These are phyloP conservation scores for Coemansia sp. DNA, from an alignment of 192 early-diverging fungal species.

Conservation along the genomic window DNA sequence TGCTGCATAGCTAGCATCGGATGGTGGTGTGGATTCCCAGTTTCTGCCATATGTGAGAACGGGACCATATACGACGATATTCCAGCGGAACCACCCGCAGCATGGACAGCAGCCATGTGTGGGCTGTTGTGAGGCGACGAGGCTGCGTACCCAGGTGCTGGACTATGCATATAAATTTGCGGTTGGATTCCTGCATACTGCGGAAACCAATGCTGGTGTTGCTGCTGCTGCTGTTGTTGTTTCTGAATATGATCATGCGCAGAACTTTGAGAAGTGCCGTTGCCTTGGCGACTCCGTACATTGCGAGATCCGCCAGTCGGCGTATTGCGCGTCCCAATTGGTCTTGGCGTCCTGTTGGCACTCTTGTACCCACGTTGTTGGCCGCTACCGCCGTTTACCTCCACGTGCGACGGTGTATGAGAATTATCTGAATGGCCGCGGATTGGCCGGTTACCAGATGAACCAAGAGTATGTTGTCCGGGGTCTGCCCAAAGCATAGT, in stretches of 20 bases:
- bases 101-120: slow-evolving; percentile 3
- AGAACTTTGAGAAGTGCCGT: neutral
- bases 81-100: neutral
- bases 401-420: slow-evolving; percentile 19
- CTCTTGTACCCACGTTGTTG: neutral
- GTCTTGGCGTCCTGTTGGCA: slow-evolving; percentile 14
- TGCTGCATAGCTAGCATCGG: neutral
- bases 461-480: neutral
- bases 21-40: neutral
- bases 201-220: slow-evolving; percentile 2
- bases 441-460: neutral
- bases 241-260: slow-evolving; percentile 2
- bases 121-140: slow-evolving; percentile 15
- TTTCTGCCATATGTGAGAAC: neutral
- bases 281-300: slow-evolving; percentile 4
- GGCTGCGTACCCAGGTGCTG: slow-evolving; percentile 1
- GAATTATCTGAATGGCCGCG: slow-evolving; percentile 1
- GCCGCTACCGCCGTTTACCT: neutral
- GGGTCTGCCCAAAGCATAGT: slow-evolving; percentile 36
- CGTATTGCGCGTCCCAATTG: slow-evolving; percentile 37
- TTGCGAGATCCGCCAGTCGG: slow-evolving; percentile 5
- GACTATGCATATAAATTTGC: slow-evolving; percentile 7
- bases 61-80: slow-evolving; percentile 11
- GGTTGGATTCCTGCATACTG: slow-evolving; percentile 1
- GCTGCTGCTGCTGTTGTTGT: slow-evolving; percentile 9